A percentile compares a stretch with the other conserved stretches of the same genome.
These are phyloP conservation scores for Amaranthus hypochondriacus DNA, from an alignment of 148 eudicot genomes.

Conservation along the genomic window DNA sequence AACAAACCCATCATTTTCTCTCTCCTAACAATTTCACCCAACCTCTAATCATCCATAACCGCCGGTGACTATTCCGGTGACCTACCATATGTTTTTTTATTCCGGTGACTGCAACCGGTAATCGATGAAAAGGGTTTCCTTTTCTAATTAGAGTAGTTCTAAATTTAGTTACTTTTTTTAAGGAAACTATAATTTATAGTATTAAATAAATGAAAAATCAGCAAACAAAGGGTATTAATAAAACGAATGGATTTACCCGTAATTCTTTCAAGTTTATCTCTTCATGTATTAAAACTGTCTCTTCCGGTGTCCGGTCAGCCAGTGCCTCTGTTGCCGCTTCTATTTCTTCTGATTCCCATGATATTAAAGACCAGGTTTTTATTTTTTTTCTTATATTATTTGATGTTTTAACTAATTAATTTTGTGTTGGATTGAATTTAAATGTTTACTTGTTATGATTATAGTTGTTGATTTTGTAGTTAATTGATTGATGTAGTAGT, in stretches of 20 bases:
- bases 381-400: neutral
- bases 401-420: neutral
- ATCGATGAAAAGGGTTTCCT: slow-evolving; percentile 18
- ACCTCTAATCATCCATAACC: neutral
- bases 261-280: slow-evolving; percentile 76
- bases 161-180: neutral
- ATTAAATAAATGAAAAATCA: slow-evolving; percentile 51
- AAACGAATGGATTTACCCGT: slow-evolving; percentile 53
- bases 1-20: slow-evolving; percentile 15
- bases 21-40: slow-evolving; percentile 15
- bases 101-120: slow-evolving; percentile 34
- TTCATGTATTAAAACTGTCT: slow-evolving; percentile 83
- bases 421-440: neutral
- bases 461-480: slow-evolving; percentile 1
- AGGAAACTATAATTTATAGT: neutral
- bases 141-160: slow-evolving; percentile 9
- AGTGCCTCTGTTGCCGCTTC: slow-evolving; percentile 80
- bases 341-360: slow-evolving; percentile 53
- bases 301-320: slow-evolving; percentile 90
- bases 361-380: slow-evolving; percentile 78
- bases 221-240: slow-evolving; percentile 31
- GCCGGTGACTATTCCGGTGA: slow-evolving; percentile 7
- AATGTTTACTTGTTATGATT: neutral
- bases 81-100: slow-evolving; percentile 2
- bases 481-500: neutral